A percentile compares a stretch with the other conserved stretches of the same genome.
These are phyloP conservation scores for Rhizomucor pusillus DNA, from an alignment of 371 early-diverging fungal genomes.

Conservation along the genomic window DNA sequence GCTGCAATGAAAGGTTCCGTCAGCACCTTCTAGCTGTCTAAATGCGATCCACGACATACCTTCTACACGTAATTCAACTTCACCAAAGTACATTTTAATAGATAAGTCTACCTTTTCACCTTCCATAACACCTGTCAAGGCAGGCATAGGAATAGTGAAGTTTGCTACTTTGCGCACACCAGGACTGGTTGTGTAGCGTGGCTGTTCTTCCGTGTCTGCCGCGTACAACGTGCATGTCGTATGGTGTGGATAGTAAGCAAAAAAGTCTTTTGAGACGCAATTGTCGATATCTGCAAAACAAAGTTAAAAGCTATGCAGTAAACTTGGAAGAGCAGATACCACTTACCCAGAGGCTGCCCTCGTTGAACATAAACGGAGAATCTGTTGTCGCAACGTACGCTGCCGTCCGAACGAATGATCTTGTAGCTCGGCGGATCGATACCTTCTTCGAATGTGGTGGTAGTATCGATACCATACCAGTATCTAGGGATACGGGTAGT, in stretches of 20 bases:
- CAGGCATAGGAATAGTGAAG: slow-evolving; percentile 50
- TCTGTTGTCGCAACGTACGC: slow-evolving; percentile 44
- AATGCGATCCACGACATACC: too few species aligned
- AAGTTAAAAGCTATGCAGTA: too few species aligned
- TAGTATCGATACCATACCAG: slow-evolving; percentile 58
- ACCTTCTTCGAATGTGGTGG: slow-evolving; percentile 49
- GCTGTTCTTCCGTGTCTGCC: slow-evolving; percentile 41
- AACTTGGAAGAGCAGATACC: neutral
- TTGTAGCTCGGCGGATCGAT: slow-evolving; percentile 50
- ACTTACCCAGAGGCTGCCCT: slow-evolving; percentile 37
- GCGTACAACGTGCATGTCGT: slow-evolving; percentile 52
- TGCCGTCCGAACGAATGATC: slow-evolving; percentile 46
- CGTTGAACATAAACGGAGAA: slow-evolving; percentile 46
- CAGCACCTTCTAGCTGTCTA: too few species aligned
- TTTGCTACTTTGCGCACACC: slow-evolving; percentile 45
- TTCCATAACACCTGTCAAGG: slow-evolving; percentile 34
- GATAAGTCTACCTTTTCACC: slow-evolving; percentile 47
- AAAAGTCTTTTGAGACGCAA: slow-evolving; percentile 47
- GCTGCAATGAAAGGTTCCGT: too few species aligned
- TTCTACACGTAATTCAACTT: slow-evolving; percentile 50
- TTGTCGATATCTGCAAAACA: slow-evolving; percentile 29
- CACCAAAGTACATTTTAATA: slow-evolving; percentile 42
- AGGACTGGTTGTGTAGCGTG: slow-evolving; percentile 44
- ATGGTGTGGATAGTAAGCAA: slow-evolving; percentile 52
- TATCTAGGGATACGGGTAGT: slow-evolving; percentile 54